Conservation (phyloP, 192 early-diverging fungal genomes). For the Radiomyces spectabilis region DNA sequence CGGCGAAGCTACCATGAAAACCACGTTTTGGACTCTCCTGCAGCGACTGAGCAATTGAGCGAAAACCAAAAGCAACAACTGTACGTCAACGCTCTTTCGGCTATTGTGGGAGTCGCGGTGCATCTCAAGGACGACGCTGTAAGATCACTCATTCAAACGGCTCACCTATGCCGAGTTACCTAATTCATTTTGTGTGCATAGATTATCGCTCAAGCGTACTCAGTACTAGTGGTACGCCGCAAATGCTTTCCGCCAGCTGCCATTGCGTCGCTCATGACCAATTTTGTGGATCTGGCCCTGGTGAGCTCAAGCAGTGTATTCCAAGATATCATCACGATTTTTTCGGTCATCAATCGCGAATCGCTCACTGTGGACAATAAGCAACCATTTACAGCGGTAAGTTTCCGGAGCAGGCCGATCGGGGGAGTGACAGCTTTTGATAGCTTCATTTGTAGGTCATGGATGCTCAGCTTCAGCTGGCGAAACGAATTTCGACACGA, state of each 20-base stretch:
- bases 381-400: slow-evolving; percentile 24
- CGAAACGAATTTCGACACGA: slow-evolving; percentile 31
- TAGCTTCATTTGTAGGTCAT: slow-evolving; percentile 26
- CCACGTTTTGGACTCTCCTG: slow-evolving; percentile 4
- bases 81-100: slow-evolving; percentile 41
- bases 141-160: too few relatives aligned
- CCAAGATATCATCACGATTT: slow-evolving; percentile 49
- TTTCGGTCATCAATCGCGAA: slow-evolving; percentile 36
- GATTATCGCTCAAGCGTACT: slow-evolving; percentile 53
- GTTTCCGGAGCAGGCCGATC: neutral
- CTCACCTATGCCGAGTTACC: too few relatives aligned
- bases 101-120: slow-evolving; percentile 46
- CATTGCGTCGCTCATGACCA: slow-evolving; percentile 41
- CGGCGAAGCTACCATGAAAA: too few relatives aligned
- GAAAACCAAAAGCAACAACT: slow-evolving; percentile 39
- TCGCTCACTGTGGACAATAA: slow-evolving; percentile 1
- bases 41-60: slow-evolving; percentile 17
- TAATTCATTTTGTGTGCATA: slow-evolving; percentile 5
- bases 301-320: slow-evolving; percentile 44
- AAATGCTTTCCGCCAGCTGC: slow-evolving; percentile 40
- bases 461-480: slow-evolving; percentile 34
- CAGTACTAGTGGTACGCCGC: slow-evolving; percentile 55
- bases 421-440: neutral
- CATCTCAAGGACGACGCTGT: slow-evolving; percentile 48
- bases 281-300: slow-evolving; percentile 53